These are phyloP conservation scores for Phaeosphaeriaceae sp. DNA, from an alignment of 2,329 filamentous ascomycete genomes.

Conservation along the genomic window DNA sequence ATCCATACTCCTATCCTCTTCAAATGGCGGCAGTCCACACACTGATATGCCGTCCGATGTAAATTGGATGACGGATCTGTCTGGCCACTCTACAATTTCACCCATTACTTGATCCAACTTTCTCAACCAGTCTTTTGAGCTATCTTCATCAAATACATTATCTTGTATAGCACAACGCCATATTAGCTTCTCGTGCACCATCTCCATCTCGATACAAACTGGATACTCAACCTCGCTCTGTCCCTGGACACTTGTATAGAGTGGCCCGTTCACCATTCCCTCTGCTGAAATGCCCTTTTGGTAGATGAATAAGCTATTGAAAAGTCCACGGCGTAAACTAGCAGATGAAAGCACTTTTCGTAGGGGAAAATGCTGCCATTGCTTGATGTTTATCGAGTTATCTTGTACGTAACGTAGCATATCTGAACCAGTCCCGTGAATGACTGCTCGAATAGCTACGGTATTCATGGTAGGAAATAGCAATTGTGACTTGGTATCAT, in stretches of 20 bases:
- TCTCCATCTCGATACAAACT: constrained; percentile 81
- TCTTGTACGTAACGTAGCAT: constrained; percentile 78
- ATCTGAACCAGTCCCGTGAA: constrained; percentile 70
- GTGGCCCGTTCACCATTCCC: constrained; percentile 12
- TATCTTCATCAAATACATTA: constrained; percentile 56
- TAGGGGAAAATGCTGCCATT: constrained; percentile 78
- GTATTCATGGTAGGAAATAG: constrained; percentile 95
- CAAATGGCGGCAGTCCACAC: constrained; percentile 65
- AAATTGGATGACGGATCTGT: constrained; percentile 63
- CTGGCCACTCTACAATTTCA: constrained; percentile 59
- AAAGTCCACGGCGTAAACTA: constrained; percentile 56
- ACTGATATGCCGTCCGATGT: constrained; percentile 62
- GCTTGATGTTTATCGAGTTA: constrained; percentile 68
- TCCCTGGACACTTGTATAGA: constrained; percentile 70
- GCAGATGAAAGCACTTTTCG: constrained; percentile 68
- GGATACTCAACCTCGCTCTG: constrained; percentile 78
- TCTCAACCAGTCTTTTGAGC: constrained; percentile 60
- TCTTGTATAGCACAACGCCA: constrained; percentile 78
- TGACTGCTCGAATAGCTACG: constrained; percentile 72
- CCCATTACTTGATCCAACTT: constrained; percentile 66
- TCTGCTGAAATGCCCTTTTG: constrained; percentile 58
- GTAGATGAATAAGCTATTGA: constrained; percentile 71
- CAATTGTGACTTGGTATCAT: constrained; percentile 68
- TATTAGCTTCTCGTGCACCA: constrained; percentile 59
- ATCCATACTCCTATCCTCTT: constrained; percentile 1